Percentiles rank a stretch among this genome's conserved stretches.
phyloP scores from a whole-genome alignment of 2,329 filamentous ascomycete species.

The Trichophyton equinum region DNA sequence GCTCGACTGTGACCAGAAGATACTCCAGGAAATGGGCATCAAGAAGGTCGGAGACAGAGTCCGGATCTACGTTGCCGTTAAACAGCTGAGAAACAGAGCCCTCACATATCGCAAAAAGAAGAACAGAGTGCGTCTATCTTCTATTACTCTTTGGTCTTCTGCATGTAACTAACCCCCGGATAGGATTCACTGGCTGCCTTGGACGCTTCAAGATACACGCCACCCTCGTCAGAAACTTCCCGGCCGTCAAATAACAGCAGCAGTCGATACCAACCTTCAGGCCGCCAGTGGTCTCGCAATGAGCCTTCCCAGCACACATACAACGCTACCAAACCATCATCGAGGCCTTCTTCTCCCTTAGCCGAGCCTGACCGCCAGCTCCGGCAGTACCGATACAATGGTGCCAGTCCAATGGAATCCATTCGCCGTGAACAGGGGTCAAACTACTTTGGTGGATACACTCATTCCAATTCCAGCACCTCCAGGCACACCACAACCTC shows the following conservation, averaged over 20 bases:
- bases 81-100: slow-evolving; percentile 65
- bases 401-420: slow-evolving; percentile 45
- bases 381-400: slow-evolving; percentile 48
- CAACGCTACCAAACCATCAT: slow-evolving; percentile 28
- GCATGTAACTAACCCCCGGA: not conserved
- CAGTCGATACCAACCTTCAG: slow-evolving; percentile 39
- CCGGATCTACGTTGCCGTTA: slow-evolving; percentile 73
- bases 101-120: slow-evolving; percentile 69
- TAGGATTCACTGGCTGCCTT: slow-evolving; percentile 76
- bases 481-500: slow-evolving; percentile 49
- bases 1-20: slow-evolving; percentile 91
- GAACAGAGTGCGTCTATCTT: slow-evolving; percentile 53
- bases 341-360: slow-evolving; percentile 59
- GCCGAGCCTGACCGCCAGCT: slow-evolving; percentile 40
- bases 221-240: slow-evolving; percentile 53
- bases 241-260: slow-evolving; percentile 41
- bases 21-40: slow-evolving; percentile 94
- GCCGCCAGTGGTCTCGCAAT: slow-evolving; percentile 49
- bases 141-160: not conserved
- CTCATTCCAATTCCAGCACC: slow-evolving; percentile 34
- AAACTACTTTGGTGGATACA: slow-evolving; percentile 43
- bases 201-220: slow-evolving; percentile 50
- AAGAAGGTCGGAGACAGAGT: slow-evolving; percentile 96
- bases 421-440: slow-evolving; percentile 38
- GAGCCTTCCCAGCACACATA: slow-evolving; percentile 14